Conservation (phyloP, 2,329 filamentous ascomycete genomes). For the Epichloe sylvatica region DNA sequence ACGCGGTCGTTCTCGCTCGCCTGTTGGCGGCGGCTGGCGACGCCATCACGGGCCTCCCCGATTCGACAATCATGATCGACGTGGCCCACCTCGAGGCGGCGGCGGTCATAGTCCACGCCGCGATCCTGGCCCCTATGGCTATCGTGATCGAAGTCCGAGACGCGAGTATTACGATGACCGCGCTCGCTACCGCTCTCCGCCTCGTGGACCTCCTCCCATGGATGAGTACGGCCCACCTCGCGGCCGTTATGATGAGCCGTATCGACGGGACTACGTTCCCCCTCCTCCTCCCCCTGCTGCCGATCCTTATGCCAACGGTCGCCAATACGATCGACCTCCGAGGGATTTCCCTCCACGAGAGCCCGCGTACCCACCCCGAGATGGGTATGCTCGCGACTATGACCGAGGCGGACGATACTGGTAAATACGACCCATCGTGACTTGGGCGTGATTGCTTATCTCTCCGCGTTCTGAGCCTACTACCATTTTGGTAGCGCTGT, state of each 20-base stretch:
- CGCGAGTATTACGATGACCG: slow-evolving; percentile 82
- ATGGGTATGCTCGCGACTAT: slow-evolving; percentile 34
- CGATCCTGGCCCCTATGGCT: slow-evolving; percentile 51
- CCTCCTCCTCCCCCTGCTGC: slow-evolving; percentile 50
- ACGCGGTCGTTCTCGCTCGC: slow-evolving; percentile 66
- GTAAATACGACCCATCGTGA: slow-evolving; percentile 23
- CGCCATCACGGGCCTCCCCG: slow-evolving; percentile 49
- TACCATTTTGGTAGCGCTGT: not conserved
- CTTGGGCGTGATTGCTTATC: slow-evolving; percentile 2
- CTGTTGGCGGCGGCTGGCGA: slow-evolving; percentile 26
- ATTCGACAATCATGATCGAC: slow-evolving; percentile 70
- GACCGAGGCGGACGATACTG: slow-evolving; percentile 37
- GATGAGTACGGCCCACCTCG: slow-evolving; percentile 65
- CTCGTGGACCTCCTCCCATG: slow-evolving; percentile 48
- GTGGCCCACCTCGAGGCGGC: slow-evolving; percentile 46
- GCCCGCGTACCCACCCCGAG: slow-evolving; percentile 23
- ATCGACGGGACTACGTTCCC: slow-evolving; percentile 54
- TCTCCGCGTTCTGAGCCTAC: not conserved
- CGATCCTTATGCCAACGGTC: slow-evolving; percentile 46
- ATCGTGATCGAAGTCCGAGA: slow-evolving; percentile 76
- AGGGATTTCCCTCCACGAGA: slow-evolving; percentile 36
- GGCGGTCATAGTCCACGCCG: slow-evolving; percentile 64
- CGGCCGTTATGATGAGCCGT: slow-evolving; percentile 62
- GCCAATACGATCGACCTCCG: slow-evolving; percentile 41
- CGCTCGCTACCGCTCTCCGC: slow-evolving; percentile 67